phyloP scores from a whole-genome alignment of 176 grass and related monocot genomes.

The Oryza rufipogon region DNA sequence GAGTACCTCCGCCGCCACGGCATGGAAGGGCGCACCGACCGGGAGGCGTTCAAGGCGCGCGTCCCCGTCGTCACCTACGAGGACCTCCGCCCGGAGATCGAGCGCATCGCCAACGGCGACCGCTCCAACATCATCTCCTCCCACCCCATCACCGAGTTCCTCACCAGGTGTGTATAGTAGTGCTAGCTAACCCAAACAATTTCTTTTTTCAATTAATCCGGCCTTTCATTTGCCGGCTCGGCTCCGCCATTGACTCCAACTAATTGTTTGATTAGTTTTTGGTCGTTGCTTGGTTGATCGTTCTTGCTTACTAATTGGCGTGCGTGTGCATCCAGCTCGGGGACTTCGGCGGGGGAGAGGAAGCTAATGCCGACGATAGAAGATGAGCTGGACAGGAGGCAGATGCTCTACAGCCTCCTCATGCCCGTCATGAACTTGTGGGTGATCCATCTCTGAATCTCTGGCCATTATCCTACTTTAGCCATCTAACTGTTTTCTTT shows the following conservation, averaged over 20 bases:
- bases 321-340: constrained; percentile 42
- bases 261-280: neutral
- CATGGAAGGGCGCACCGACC: constrained; percentile 67
- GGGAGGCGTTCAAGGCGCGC: constrained; percentile 62
- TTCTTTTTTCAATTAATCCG: no score
- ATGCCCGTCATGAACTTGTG: constrained; percentile 76
- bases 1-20: constrained; percentile 82
- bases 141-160: constrained; percentile 90
- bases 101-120: constrained; percentile 95
- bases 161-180: constrained; percentile 64
- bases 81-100: constrained; percentile 83
- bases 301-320: neutral
- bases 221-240: neutral
- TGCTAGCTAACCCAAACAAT: neutral
- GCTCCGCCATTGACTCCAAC: neutral
- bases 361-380: constrained; percentile 71
- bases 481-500: no score
- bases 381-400: constrained; percentile 62
- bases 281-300: neutral
- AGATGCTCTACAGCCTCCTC: constrained; percentile 68
- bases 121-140: constrained; percentile 78
- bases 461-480: no score
- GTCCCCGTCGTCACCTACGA: constrained; percentile 83
- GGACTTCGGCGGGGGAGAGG: constrained; percentile 66
- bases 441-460: neutral